Evolutionary conservation across 2,329 filamentous ascomycete species (phyloP), one percentile per base, ranked within the genome.

Genomic region (Penicillium sp.): DNA sequence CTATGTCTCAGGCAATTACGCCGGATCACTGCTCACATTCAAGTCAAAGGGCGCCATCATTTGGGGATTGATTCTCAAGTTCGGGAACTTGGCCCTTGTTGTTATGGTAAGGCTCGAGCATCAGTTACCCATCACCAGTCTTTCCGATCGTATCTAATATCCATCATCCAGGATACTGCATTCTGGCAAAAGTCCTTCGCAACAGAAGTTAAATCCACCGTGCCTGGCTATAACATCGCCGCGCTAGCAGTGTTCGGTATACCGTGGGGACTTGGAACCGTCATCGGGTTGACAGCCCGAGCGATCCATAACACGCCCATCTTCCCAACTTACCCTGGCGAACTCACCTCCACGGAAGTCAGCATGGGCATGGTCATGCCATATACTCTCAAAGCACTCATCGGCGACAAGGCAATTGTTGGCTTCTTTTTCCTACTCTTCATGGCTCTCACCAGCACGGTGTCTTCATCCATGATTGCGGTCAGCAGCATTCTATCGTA

Each of bases 141-240:
- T n/a, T n/a, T n/a, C n/a, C n/a, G n/a, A n/a, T n/a, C n/a, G n/a
- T n/a, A n/a, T n/a, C n/a, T n/a, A n/a, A n/a, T 23, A 23, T n/a
- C 14, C 2, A 33, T 28, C 2, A 16, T 2, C 16, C 36, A 63
- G 57, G 70, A 76, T 46, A 76, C 72, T 3, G 73, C 68, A 1
- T 77, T 76, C 54, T 77, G 72, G 71, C 72, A 75, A 40, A 76
- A 77, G 56, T 70, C 68, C 0, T 76, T 76, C 45, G 72, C 72
- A 1, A 66, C 70, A 1, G 70, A 74, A 40, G 68, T 74, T 0
- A 60, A 65, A 9, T 64, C 72, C 1, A 73, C 71, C 0, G 72
- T 76, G 0, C 70, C 70, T 1, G 72, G 67, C 0, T 75, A 75
- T 41, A 68, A 70, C 17, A 63, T 75, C 4, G 71, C 65, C 2